Conservation (phyloP, 345 rosid genomes). For the Eucalyptus microcorys region DNA sequence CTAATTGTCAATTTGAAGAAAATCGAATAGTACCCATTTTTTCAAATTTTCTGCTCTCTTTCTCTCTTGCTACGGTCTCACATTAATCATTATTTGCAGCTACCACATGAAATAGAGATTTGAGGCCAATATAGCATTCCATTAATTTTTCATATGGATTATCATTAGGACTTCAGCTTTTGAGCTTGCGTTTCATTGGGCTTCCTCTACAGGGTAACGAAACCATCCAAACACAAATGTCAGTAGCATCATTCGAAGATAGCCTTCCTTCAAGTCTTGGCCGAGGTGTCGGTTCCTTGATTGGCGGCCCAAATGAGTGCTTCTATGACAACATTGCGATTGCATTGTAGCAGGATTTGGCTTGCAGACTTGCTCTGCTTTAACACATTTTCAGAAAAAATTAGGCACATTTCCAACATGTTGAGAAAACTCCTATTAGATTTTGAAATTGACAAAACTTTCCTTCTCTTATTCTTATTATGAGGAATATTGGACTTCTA, state of each 20-base stretch:
- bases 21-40: not conserved
- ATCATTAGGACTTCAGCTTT: not conserved
- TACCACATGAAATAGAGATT: not conserved
- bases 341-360: not conserved
- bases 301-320: not conserved
- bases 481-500: too few species aligned
- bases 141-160: not conserved
- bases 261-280: not conserved
- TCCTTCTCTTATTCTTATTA: too few species aligned
- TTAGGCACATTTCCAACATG: not conserved
- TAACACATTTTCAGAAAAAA: too few species aligned
- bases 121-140: not conserved
- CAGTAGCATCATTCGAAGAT: not conserved
- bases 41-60: not conserved
- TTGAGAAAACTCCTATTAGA: too few species aligned
- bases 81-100: not conserved
- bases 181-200: not conserved
- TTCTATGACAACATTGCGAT: not conserved
- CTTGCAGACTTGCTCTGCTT: not conserved
- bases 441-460: too few species aligned
- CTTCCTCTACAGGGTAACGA: fast-evolving
- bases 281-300: not conserved
- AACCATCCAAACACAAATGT: not conserved
- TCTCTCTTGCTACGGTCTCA: not conserved
- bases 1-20: not conserved